Percentiles rank a stretch among this genome's conserved stretches.
Evolutionary conservation across 2,329 filamentous ascomycete genomes (phyloP).

Genomic region (Aspergillus fijiensis): DNA sequence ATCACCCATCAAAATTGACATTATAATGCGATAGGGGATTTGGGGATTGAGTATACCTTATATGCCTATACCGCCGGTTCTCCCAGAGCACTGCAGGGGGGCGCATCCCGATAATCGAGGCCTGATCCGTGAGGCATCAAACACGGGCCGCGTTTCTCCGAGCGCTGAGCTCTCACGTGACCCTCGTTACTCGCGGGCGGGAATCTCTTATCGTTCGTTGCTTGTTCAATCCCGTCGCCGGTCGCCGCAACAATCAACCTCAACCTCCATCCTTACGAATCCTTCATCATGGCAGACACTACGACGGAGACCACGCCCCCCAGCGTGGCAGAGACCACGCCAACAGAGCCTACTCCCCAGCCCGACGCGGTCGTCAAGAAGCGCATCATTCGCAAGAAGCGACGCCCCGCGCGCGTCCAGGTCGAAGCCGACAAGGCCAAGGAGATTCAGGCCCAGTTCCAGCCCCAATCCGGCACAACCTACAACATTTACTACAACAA

Average conservation of each 20-base stretch:
- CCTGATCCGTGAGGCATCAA: too few species aligned
- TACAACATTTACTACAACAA: constrained; percentile 99
- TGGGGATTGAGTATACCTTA: too few species aligned
- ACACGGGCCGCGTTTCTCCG: not conserved
- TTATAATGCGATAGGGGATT: too few species aligned
- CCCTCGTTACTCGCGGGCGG: not conserved
- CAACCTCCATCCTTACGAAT: not conserved
- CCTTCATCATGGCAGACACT: not conserved
- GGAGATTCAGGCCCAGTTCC: constrained; percentile 77
- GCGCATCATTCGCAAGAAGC: constrained; percentile 79
- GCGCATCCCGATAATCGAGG: too few species aligned
- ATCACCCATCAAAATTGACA: too few species aligned
- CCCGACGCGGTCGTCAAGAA: not conserved
- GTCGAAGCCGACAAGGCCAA: constrained; percentile 82
- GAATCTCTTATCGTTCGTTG: not conserved
- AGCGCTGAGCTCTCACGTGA: not conserved
- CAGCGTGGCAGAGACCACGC: not conserved
- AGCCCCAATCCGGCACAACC: constrained; percentile 87
- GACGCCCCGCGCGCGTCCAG: constrained; percentile 83
- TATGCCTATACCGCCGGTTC: too few species aligned
- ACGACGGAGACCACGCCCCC: not conserved
- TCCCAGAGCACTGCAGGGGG: too few species aligned
- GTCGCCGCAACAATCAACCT: not conserved
- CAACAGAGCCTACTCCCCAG: not conserved
- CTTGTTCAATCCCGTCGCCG: not conserved